phyloP scores from a whole-genome alignment of 2,329 filamentous ascomycete genomes.

The Escovopsis weberi region DNA sequence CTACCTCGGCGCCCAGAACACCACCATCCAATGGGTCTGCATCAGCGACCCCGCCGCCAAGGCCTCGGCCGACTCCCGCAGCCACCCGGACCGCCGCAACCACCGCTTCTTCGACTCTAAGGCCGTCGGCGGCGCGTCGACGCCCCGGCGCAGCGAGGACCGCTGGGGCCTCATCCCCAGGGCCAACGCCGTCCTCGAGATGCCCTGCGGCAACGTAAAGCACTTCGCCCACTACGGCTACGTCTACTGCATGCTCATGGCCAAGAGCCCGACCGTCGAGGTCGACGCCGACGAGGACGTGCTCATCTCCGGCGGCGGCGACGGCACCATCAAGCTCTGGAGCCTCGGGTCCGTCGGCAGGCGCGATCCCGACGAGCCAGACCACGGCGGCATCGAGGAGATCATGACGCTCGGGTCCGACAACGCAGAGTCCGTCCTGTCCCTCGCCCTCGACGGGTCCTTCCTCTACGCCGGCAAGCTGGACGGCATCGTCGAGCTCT shows the following conservation, averaged over 20 bases:
- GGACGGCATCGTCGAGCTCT: conserved; percentile 80
- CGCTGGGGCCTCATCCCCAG: conserved; percentile 39
- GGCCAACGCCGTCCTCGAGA: conserved; percentile 52
- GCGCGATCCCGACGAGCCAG: conserved; percentile 22
- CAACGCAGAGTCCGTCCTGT: conserved; percentile 53
- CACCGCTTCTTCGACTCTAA: conserved; percentile 89
- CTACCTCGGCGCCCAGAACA: conserved; percentile 89
- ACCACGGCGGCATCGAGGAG: conserved; percentile 50
- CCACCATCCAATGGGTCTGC: conserved; percentile 84
- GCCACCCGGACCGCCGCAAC: conserved; percentile 61
- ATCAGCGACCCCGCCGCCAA: conserved; percentile 48
- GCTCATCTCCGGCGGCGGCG: conserved; percentile 79
- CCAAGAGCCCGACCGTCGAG: conserved; percentile 51
- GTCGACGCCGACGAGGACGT: conserved; percentile 64
- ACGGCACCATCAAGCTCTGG: conserved; percentile 95
- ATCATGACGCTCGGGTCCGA: conserved; percentile 51
- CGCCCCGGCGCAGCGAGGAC: conserved; percentile 54
- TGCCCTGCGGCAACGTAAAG: conserved; percentile 63
- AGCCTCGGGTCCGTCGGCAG: conserved; percentile 29
- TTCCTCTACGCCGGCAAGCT: conserved; percentile 87
- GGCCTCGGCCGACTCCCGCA: conserved; percentile 46
- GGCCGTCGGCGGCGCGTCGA: conserved; percentile 67
- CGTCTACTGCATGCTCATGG: conserved; percentile 88
- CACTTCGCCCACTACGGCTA: conserved; percentile 94
- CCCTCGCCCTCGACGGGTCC: conserved; percentile 73